Conservation (phyloP, 139 green algal species). For the Asterochloris sp. region DNA sequence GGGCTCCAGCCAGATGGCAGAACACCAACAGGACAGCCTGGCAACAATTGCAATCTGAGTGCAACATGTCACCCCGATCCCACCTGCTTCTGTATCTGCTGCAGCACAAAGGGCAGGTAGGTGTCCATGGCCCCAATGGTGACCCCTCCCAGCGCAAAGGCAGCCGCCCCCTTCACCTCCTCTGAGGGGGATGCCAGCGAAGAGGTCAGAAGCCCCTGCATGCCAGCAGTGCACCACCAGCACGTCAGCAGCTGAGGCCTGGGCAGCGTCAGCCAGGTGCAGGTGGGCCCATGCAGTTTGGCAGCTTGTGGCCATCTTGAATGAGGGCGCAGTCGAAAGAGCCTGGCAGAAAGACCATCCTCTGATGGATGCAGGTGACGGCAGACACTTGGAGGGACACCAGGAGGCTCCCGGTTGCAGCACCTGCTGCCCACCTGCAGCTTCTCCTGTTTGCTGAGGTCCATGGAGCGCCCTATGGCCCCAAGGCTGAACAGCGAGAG, state of each 20-base stretch:
- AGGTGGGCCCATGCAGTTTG: too few relatives aligned
- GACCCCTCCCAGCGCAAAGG: slow-evolving; percentile 78
- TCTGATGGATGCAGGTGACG: neutral
- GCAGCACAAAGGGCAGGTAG: slow-evolving; percentile 78
- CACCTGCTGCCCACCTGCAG: slow-evolving; percentile 23
- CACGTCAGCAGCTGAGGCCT: too few relatives aligned
- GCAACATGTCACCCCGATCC: neutral
- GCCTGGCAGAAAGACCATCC: too few relatives aligned
- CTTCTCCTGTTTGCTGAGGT: slow-evolving; percentile 55
- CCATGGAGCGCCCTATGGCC: slow-evolving; percentile 70
- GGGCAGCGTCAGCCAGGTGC: too few relatives aligned
- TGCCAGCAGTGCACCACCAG: neutral
- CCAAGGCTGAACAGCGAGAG: slow-evolving; percentile 86
- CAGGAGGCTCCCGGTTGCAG: neutral
- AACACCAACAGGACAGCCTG: neutral
- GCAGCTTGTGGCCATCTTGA: too few relatives aligned
- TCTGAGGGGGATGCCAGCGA: slow-evolving; percentile 33
- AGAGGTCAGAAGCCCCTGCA: neutral
- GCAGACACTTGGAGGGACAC: neutral
- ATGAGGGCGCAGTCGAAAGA: too few relatives aligned
- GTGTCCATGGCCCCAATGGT: slow-evolving; percentile 68
- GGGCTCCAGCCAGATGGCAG: neutral
- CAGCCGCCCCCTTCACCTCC: slow-evolving; percentile 78
- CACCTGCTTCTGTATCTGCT: slow-evolving; percentile 45
- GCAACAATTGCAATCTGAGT: neutral